Evolutionary conservation across 495 filamentous ascomycete genomes (phyloP), one percentile per base, ranked within the genome.

Genomic region (Echria macrotheca): DNA sequence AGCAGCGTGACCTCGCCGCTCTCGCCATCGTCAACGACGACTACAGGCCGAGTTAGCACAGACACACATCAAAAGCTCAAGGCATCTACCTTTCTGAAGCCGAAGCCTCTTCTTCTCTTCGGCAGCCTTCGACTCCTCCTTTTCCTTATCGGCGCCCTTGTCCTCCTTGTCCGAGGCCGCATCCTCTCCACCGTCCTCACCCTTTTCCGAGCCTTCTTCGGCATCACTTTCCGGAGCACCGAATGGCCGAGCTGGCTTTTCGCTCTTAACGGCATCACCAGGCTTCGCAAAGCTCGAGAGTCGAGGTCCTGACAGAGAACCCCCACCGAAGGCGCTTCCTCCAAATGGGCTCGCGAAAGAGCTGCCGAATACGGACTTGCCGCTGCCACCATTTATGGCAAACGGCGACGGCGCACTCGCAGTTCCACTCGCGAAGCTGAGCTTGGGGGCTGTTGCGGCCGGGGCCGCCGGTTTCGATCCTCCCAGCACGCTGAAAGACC

Each of bases 1-100:
- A 86, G 36, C 57, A 78, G 66, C 73, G 91, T 64, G 64, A 69
- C 83, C 57, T 96, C 90, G 31, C 83, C 84, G 25, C 85, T 84
- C 57, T 93, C 84, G 28, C 89, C 86, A 49, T 80, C 74, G 36
- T 80, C 70, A 17, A 79, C 63, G 28, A 66, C 65, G 56, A 74
- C 73, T 72, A 49, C 19, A 12, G 19, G 4, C 1, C 1, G 37
- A 2, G 44, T 54, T 49, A 53, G 41, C 73, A 54, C 21, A 25
- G 25, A 15, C 26, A 52, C 36, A 37, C 15, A 14, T 18, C 26
- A 24, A 37, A 19, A 39, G 23, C 6, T 25, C 37, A 14, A 40
- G 26, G 12, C 32, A 64, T 79, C 64, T 73, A 89, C 86, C 75
- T 61, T 81, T 77, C 47, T 86, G 80, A 52, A 80, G 71, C 52